These are phyloP conservation scores for Xanthoconium purpureum DNA, from an alignment of 768 basidiomycete genomes.

Conservation along the genomic window DNA sequence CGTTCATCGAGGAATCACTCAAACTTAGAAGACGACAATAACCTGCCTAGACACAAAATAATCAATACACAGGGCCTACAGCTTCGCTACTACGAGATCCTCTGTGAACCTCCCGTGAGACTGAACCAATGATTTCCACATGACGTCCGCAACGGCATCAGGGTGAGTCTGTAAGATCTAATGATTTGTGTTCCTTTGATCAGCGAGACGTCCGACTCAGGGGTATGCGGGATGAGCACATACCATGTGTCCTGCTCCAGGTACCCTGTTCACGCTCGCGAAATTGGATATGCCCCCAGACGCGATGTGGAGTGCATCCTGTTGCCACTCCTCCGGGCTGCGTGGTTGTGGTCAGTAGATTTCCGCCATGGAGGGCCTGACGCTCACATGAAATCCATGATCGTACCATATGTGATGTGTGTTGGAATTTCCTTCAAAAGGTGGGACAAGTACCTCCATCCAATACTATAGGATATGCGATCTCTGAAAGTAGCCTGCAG, in stretches of 20 bases:
- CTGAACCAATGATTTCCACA: not conserved
- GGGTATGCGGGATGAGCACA: not conserved
- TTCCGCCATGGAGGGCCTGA: not conserved
- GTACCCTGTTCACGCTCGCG: not conserved
- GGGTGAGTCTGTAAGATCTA: constrained; percentile 1
- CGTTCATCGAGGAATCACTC: no score
- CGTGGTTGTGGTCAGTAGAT: not conserved
- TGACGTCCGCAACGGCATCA: not conserved
- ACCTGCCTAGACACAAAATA: no score
- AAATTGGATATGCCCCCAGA: not conserved
- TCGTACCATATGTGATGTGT: not conserved
- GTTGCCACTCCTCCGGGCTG: not conserved
- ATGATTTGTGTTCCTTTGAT: no score
- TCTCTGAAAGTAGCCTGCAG: not conserved
- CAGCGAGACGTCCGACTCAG: not conserved
- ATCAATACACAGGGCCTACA: no score
- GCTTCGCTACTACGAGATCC: not conserved
- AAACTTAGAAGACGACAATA: no score
- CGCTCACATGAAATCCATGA: not conserved
- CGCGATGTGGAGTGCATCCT: not conserved
- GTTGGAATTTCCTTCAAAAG: not conserved
- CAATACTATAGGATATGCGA: not conserved
- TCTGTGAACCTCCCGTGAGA: not conserved
- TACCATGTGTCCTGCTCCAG: not conserved
- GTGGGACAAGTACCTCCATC: not conserved